A percentile compares a stretch with the other conserved stretches of the same genome.
These are phyloP conservation scores for Rhodotorula babjevae DNA, from an alignment of 768 basidiomycete genomes.

Conservation along the genomic window DNA sequence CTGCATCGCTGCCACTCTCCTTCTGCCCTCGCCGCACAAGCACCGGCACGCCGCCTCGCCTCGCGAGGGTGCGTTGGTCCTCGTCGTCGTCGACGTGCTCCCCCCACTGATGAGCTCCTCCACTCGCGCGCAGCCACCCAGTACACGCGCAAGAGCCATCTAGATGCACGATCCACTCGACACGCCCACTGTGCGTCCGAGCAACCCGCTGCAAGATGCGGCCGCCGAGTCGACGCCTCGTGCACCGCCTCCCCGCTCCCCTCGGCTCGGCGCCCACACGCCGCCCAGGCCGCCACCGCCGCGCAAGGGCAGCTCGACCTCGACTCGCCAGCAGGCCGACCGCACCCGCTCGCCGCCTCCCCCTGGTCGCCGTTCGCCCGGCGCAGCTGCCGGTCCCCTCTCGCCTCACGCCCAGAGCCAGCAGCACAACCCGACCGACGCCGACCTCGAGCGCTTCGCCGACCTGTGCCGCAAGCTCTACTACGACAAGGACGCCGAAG, in stretches of 20 bases:
- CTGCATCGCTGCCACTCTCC: no score
- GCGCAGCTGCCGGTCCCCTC: neutral
- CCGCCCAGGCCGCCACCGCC: neutral
- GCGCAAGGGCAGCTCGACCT: no score
- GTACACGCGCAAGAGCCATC: neutral
- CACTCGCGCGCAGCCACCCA: neutral
- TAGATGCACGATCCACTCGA: neutral
- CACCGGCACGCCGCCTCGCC: no score
- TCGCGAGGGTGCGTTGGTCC: no score
- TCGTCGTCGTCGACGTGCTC: no score
- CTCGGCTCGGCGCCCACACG: neutral
- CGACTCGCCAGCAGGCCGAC: neutral
- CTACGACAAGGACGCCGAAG: slow-evolving; percentile 8
- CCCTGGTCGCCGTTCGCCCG: neutral
- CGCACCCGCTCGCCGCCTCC: neutral
- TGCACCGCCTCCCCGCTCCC: slow-evolving; percentile 1
- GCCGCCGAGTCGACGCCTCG: neutral
- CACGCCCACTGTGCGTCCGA: neutral
- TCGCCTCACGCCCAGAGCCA: slow-evolving; percentile 1
- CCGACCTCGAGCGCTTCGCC: slow-evolving; percentile 18
- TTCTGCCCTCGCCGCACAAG: no score
- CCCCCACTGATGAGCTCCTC: neutral
- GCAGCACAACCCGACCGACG: neutral
- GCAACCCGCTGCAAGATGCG: neutral
- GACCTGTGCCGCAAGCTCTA: slow-evolving; percentile 19